Percentiles rank a stretch among this genome's conserved stretches.
Evolutionary conservation across 2,329 filamentous ascomycete species (phyloP).

Genomic region (Periglandula ipomoeae): DNA sequence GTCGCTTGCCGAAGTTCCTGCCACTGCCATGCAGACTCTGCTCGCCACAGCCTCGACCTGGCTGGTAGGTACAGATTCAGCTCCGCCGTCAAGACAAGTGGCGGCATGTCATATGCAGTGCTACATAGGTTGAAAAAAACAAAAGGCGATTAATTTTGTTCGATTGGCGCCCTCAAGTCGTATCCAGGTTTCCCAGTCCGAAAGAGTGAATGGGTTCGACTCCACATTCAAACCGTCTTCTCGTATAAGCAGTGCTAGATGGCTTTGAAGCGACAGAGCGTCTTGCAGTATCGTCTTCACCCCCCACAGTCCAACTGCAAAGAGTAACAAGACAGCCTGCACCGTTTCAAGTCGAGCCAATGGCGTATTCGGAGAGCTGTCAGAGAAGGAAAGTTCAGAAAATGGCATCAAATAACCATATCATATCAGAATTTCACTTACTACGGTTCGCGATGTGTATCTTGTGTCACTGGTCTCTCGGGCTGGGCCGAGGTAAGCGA

Average conservation of each 20-base stretch:
- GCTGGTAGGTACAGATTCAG: slow-evolving; percentile 46
- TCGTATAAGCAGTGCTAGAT: slow-evolving; percentile 46
- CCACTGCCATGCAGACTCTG: slow-evolving; percentile 51
- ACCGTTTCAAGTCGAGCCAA: slow-evolving; percentile 55
- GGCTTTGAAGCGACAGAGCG: slow-evolving; percentile 49
- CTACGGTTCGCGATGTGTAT: slow-evolving; percentile 51
- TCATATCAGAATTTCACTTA: slow-evolving; percentile 27
- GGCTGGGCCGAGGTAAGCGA: slow-evolving; percentile 50
- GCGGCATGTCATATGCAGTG: slow-evolving; percentile 52
- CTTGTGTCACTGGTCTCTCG: slow-evolving; percentile 46
- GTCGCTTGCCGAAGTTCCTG: slow-evolving; percentile 45
- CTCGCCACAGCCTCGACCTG: slow-evolving; percentile 47
- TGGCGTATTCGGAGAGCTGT: slow-evolving; percentile 49
- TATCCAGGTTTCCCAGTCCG: slow-evolving; percentile 53
- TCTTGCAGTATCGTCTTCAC: slow-evolving; percentile 52
- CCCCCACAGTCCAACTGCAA: slow-evolving; percentile 52
- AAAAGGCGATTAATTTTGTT: slow-evolving; percentile 52
- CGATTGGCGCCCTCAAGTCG: slow-evolving; percentile 46
- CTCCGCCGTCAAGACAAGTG: slow-evolving; percentile 48
- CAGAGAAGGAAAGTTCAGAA: neutral
- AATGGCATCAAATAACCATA: neutral
- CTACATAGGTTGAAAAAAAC: slow-evolving; percentile 56
- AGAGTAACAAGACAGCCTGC: slow-evolving; percentile 52
- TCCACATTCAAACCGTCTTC: slow-evolving; percentile 47
- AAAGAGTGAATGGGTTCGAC: slow-evolving; percentile 32